Evolutionary conservation across 305 asterid genomes (phyloP), one percentile per base, ranked within the genome.

Genomic region (Fraxinus sp.): DNA sequence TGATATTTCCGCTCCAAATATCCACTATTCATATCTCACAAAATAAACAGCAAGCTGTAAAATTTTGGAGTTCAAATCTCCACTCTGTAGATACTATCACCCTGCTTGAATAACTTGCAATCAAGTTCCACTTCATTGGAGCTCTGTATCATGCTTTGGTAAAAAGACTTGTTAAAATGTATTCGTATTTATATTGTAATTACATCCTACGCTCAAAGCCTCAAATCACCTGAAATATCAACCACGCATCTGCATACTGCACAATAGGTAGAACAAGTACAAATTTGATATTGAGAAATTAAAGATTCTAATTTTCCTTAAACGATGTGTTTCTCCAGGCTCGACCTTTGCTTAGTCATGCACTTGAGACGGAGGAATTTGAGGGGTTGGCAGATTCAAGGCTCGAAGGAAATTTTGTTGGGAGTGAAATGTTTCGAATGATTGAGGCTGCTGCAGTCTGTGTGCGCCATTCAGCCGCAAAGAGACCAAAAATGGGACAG

Each of bases 391-490:
- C 91, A 73, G 98, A 95, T 88, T 91, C 98, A 70, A 90, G 91
- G 81, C 93, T 95, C 0, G 90, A 87, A 57, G 89, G 86, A 33
- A 92, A 90, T 77, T 94, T 88, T 33, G 90, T 86, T 8, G 86
- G 64, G n/a, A 83, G 78, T 22, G 98, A 94, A 86, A 90, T 93
- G 93, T 89, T 94, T 81, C 85, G 84, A 26, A 66, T 92, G 87
- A 91, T 94, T 28, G 97, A 93, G 87, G 97, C 92, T 43, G 98
- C 98, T 52, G 93, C 98, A 79, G 95, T 96, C 81, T 95, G 98
- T 59, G 92, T 93, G 75, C 94, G 97, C 35, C 97, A 93, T 88
- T 93, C 95, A 52, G 83, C 98, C 4, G 70, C 90, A 3, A 94
- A 92, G 82, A 91, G 98, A 82, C 98, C 98, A 77, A 90, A 86